Base-by-base conservation (phyloP, 257 asterid genomes). In the Lithospermum erythrorhizon region DNA sequence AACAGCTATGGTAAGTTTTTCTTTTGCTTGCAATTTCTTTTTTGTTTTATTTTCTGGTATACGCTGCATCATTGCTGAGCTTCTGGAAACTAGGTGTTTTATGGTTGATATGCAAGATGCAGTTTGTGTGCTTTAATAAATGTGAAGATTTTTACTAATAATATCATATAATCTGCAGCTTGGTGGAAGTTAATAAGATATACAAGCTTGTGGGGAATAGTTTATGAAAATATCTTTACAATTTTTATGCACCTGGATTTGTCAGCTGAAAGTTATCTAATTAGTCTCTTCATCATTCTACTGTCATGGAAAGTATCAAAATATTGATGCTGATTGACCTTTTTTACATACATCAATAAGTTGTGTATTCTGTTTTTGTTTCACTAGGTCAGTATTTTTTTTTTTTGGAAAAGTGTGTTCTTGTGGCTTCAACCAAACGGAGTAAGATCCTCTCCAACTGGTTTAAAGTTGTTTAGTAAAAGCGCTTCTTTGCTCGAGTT, bases 1-100 rank as follows among this genome's bases (percentile, higher is more conserved):
- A 65, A 93, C 99, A 49, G 87, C 97, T 37, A 93, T 93, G 99
- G 99, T 93, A 22, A 20, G 57, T 53, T 53, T 18, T 8, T 53
- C 57, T 53, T 20, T 22, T 20, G 57, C 57, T 53, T 20, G 57
- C 13, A 53, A 53, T 53, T 20, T 53, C 4, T 53, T 20, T 8
- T 20, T 4, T 16, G 20, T 53, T 20, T 5, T 53, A 53, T 20
- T 8, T 52, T 19, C 56, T 52, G 56, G 4, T 17, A 52, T 11
- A 7, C 8, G 14, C 11, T 53, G 27, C 23, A 13, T n/a, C 21
- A 22, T 20, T 53, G 57, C 13, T 53, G 57, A 53, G 23, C 14
- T 11, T 22, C 57, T 11, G 21, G 23, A 53, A 53, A n/a, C 8
- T 53, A 3, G 24, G 23, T n/a, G 13, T 53, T 53, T 6, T 19